Conservation (phyloP, 805 yeast species). For the Lachancea lanzarotensis region DNA sequence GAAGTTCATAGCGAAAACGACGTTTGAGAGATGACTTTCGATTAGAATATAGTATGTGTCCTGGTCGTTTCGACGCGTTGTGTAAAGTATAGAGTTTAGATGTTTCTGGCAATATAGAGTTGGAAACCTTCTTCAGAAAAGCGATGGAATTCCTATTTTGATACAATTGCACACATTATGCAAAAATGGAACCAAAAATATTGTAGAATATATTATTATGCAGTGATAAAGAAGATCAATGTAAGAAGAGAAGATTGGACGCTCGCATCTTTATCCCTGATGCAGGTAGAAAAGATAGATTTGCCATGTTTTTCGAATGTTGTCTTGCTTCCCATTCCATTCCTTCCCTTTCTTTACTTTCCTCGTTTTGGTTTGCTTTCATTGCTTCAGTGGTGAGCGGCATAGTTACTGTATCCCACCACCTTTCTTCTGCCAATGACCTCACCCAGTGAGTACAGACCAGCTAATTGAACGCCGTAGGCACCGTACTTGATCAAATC, state of each 20-base stretch:
- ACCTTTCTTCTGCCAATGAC: slow-evolving; percentile 91
- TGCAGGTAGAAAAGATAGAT: not conserved
- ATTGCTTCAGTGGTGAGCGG: slow-evolving; percentile 26
- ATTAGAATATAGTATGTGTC: not conserved
- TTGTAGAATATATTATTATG: slow-evolving; percentile 6
- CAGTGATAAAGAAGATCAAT: slow-evolving; percentile 2
- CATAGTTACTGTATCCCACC: slow-evolving; percentile 65
- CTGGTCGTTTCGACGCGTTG: not conserved
- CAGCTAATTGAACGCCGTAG: slow-evolving; percentile 75
- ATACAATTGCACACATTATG: not conserved
- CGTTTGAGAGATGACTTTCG: not conserved
- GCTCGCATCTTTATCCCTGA: not conserved
- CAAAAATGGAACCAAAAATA: not conserved
- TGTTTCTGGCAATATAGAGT: not conserved
- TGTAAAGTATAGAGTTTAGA: not conserved
- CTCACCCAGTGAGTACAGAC: slow-evolving; percentile 92
- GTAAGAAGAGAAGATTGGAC: not conserved
- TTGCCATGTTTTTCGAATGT: not conserved
- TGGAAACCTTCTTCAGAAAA: not conserved
- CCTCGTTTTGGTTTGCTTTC: not conserved
- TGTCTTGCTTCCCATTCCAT: no score
- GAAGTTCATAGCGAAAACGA: not conserved
- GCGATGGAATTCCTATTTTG: not conserved
- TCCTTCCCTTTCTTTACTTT: no score
- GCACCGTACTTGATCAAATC: slow-evolving; percentile 62